Evolutionary conservation across 2,329 filamentous ascomycete species (phyloP), one percentile per base, ranked within the genome.

Genomic region (Coniochaeta hoffmannii): DNA sequence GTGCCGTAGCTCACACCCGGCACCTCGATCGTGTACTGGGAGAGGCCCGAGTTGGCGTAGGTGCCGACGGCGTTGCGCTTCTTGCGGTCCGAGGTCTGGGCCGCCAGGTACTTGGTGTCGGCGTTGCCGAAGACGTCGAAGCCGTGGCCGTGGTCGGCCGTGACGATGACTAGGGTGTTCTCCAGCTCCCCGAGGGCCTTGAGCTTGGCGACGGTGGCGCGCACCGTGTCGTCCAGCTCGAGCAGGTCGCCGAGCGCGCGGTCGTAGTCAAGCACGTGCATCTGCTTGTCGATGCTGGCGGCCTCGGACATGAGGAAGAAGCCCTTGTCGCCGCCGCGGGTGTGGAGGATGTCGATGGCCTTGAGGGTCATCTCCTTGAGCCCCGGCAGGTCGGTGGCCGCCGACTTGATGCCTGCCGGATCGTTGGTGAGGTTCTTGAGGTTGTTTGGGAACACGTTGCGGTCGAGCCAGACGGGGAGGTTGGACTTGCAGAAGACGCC

Each of bases 321-420:
- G 6, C 90, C 90, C 57, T 88, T 80, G 56, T 87, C 79, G 32
- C 80, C 79, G 28, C 85, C 83, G 57, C 82, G 79, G 36, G 77
- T 77, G 68, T 87, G 73, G n/a, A 94, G 81, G 54, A 93, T 83
- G 57, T 93, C 88, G 52, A 94, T 81, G 24, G 89, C 89, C 76
- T 95, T 95, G 63, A 92, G 76, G 0, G 90, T 92, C 90, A 95
- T 95, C 46, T 94, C 88, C 73, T 90, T 93, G 53, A 94, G 82
- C 4, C 90, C 90, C 0, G 90, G 90, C 28, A 93, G 82, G 65
- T 94, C 89, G 8, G 80, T 76, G 5, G 89, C 89, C 38, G 87
- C 75, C 15, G 73, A 75, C 41, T 79, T 76, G 59, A 78, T 78
- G 53, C 89, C 89, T 11, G 81, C 76, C 1, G 90, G 89, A 62